Base-by-base conservation (phyloP, 2,329 filamentous ascomycete genomes). In the Epichloe amarillans region DNA sequence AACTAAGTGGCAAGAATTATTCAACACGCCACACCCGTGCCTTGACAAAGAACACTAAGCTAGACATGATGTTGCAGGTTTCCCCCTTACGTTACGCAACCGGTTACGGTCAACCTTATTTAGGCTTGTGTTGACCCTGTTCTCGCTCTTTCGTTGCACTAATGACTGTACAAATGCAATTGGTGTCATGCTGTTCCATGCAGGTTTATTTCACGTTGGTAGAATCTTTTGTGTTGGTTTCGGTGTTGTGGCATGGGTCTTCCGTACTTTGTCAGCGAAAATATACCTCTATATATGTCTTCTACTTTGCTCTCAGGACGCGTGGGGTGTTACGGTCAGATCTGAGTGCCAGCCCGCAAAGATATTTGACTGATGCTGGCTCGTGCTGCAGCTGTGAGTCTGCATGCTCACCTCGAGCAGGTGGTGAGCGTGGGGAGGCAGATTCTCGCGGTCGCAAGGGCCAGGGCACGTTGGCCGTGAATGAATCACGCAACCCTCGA, bases 11-110 rank as follows among this genome's bases (percentile, higher is more conserved):
- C 37, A 26, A 45, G 37, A 39, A 35, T 12, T 3, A 33, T 41
- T 36, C 19, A 33, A 26, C 35, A 40, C 19, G 30, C 43, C 36
- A 46, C 21, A 49, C 49, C 49, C 47, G 47, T 45, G 47, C 51
- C 50, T 50, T 50, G 51, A 50, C 48, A 46, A 49, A 54, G 23
- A 52, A 50, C 49, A 51, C 47, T 52, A 50, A 49, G 52, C 50
- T 48, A 55, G 52, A 49, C 48, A 42, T 46, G 43, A 43, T 44
- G 49, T 52, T 46, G 46, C 54, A 55, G 54, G 39, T 50, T 41
- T 36, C 23, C 30, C 30, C 8, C 19, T 43, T 45, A 33, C 36
- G 35, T 26, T 40, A 38, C 46, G 46, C 39, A 43, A 46, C 49
- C 49, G 44, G 47, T 49, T 33, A 48, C 49, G 37, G 49, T 51